Conservation (phyloP, 148 eudicot species). For the Spergularia marina region DNA sequence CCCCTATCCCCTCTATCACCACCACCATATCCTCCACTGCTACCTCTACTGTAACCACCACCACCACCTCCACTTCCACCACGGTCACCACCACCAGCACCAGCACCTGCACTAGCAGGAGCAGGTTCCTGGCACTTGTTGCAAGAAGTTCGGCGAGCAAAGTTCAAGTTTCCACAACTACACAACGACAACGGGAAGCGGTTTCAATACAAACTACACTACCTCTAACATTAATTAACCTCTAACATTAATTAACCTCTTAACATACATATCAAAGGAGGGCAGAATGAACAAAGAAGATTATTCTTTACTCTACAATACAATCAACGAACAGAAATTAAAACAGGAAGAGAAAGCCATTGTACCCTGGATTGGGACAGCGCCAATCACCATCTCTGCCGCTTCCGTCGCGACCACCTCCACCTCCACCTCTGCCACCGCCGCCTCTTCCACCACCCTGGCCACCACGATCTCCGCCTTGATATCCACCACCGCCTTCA, state of each 20-base stretch:
- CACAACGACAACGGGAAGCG: slow-evolving; percentile 21
- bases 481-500: slow-evolving; percentile 55
- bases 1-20: slow-evolving; percentile 50
- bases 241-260: background rate
- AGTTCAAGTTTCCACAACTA: slow-evolving; percentile 92
- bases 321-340: background rate
- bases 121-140: slow-evolving; percentile 82
- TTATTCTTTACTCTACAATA: too few species aligned
- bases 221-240: background rate
- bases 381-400: slow-evolving; percentile 96
- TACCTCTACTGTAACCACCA: slow-evolving; percentile 47
- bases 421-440: slow-evolving; percentile 37
- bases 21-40: slow-evolving; percentile 55
- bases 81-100: slow-evolving; percentile 36
- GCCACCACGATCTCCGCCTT: slow-evolving; percentile 53
- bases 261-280: background rate
- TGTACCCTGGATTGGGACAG: slow-evolving; percentile 83
- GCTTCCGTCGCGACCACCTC: slow-evolving; percentile 68
- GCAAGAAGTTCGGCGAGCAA: slow-evolving; percentile 84
- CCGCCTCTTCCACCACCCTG: slow-evolving; percentile 50
- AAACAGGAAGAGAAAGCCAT: background rate
- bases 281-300: too few species aligned
- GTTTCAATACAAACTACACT: slow-evolving; percentile 22
- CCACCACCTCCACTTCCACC: slow-evolving; percentile 44
- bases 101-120: slow-evolving; percentile 46